These are phyloP conservation scores for Dactylellina haptotyla DNA, from an alignment of 2,329 filamentous ascomycete genomes.

Conservation along the genomic window DNA sequence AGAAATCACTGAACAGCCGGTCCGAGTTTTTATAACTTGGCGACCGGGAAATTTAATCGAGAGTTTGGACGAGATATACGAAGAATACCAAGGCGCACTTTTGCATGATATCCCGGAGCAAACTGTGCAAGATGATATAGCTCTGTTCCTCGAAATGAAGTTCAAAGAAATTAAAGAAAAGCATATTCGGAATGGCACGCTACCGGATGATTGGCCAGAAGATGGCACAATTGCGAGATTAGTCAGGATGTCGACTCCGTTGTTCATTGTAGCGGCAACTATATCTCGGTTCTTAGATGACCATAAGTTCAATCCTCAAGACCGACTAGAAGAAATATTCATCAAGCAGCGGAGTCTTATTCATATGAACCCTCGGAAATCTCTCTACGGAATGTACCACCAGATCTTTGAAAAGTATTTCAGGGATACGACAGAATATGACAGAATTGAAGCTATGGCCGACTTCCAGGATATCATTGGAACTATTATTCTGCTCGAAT, in stretches of 20 bases:
- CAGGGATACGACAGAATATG: background rate
- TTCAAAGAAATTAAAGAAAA: background rate
- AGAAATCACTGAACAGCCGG: slow-evolving; percentile 15
- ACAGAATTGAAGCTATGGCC: background rate
- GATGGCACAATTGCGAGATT: background rate
- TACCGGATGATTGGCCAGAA: slow-evolving; percentile 7
- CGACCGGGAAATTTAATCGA: slow-evolving; percentile 55
- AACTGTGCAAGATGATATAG: background rate
- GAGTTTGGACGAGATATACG: slow-evolving; percentile 28
- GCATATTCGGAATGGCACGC: background rate
- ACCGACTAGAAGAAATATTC: background rate
- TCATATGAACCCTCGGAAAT: background rate
- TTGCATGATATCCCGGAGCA: slow-evolving; percentile 5
- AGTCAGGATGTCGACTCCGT: background rate
- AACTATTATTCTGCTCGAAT: slow-evolving; percentile 5
- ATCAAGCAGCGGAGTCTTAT: background rate
- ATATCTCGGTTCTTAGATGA: slow-evolving; percentile 7
- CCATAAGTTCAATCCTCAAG: background rate
- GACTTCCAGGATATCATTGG: slow-evolving; percentile 1
- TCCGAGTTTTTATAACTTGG: slow-evolving; percentile 56
- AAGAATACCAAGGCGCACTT: background rate
- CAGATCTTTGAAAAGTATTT: background rate
- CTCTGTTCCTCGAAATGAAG: background rate
- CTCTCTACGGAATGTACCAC: background rate
- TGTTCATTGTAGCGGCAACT: slow-evolving; percentile 28